These are phyloP conservation scores for Lactarius evosmus DNA, from an alignment of 768 basidiomycete genomes.

Conservation along the genomic window DNA sequence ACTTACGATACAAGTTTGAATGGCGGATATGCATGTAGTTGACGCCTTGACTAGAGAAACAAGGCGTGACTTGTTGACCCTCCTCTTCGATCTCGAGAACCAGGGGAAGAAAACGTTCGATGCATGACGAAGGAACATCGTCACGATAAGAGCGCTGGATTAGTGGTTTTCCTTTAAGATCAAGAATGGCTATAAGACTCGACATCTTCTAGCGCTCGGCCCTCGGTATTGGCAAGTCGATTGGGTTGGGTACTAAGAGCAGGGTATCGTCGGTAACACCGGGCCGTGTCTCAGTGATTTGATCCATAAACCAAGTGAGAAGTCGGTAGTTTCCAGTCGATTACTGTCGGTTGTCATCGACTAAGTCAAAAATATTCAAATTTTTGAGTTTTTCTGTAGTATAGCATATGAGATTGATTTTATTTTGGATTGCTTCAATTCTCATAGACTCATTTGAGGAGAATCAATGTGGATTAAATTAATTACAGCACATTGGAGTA, in stretches of 20 bases:
- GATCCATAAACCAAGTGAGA: too few species aligned
- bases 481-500: too few species aligned
- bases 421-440: too few species aligned
- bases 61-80: conserved; percentile 92
- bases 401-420: too few species aligned
- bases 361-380: too few species aligned
- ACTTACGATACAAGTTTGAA: conserved; percentile 93
- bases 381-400: too few species aligned
- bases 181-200: conserved; percentile 86
- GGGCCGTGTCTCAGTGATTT: background rate
- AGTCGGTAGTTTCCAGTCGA: too few species aligned
- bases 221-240: too few species aligned
- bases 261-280: background rate
- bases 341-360: too few species aligned
- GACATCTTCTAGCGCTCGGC: conserved; percentile 41
- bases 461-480: too few species aligned
- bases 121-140: conserved; percentile 84
- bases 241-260: background rate
- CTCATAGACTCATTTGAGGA: too few species aligned
- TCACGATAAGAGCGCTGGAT: conserved; percentile 97
- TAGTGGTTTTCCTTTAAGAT: conserved; percentile 96
- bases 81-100: conserved; percentile 97
- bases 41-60: conserved; percentile 91
- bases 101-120: conserved; percentile 92
- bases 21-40: conserved; percentile 99